Conservation (phyloP, 208 protist species). For the Acanthamoeba healyi region DNA sequence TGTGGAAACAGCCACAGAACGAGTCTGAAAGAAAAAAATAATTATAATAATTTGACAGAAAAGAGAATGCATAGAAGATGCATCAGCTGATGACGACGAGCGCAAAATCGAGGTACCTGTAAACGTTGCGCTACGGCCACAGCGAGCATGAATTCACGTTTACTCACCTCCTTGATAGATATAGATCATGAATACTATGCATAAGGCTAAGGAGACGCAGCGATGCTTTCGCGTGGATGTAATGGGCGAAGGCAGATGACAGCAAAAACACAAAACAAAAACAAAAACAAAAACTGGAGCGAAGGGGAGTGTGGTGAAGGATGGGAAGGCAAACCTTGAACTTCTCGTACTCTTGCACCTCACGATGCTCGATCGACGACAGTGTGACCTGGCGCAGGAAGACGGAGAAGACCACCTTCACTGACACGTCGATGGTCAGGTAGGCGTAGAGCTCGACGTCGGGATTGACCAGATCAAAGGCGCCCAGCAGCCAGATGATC, state of each 20-base stretch:
- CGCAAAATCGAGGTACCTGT: no score
- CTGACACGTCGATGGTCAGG: slow-evolving; percentile 46
- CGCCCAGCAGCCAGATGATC: slow-evolving; percentile 30
- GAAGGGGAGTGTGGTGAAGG: not conserved
- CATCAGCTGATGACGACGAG: no score
- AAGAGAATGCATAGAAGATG: no score
- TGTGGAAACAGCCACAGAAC: no score
- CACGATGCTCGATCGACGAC: not conserved
- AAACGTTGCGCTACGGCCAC: not conserved
- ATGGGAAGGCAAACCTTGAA: slow-evolving; percentile 4
- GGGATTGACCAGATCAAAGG: slow-evolving; percentile 16
- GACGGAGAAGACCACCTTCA: slow-evolving; percentile 52
- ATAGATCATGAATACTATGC: no score
- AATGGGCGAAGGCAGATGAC: no score
- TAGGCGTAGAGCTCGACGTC: slow-evolving; percentile 50
- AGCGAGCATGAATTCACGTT: not conserved
- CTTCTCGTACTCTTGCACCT: slow-evolving; percentile 35
- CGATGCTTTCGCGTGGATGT: no score
- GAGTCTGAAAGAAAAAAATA: no score
- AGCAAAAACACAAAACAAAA: no score
- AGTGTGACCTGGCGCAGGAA: slow-evolving; percentile 26
- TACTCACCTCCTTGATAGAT: not conserved
- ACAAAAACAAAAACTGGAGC: not conserved
- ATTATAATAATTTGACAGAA: no score
- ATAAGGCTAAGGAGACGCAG: no score